Percentiles rank a stretch among this genome's conserved stretches.
Evolutionary conservation across 2,329 filamentous ascomycete genomes (phyloP).

Genomic region (Akanthomyces dipterigenus): DNA sequence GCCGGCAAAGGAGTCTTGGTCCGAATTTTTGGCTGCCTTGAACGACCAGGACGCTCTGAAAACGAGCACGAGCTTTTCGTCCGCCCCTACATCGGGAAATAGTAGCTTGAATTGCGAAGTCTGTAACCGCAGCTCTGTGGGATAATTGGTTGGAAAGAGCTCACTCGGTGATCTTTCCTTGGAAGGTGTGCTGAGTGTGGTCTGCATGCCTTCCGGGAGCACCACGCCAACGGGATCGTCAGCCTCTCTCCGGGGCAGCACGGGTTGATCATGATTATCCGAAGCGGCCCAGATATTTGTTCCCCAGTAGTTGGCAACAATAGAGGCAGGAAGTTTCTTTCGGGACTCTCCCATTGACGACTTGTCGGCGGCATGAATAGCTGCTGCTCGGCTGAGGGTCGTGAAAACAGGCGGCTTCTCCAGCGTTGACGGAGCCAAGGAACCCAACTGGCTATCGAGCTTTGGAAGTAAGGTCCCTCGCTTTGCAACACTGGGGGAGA

Average conservation of each 20-base stretch:
- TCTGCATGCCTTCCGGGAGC: conserved; percentile 25
- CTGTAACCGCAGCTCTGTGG: conserved; percentile 72
- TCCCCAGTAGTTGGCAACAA: conserved; percentile 92
- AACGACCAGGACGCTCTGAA: conserved; percentile 83
- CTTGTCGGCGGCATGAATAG: conserved; percentile 72
- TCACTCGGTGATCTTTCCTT: conserved; percentile 35
- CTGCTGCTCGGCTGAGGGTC: conserved; percentile 77
- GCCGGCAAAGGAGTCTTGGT: conserved; percentile 44
- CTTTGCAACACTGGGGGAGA: conserved; percentile 23
- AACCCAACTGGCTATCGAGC: conserved; percentile 47
- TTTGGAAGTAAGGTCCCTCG: conserved; percentile 27
- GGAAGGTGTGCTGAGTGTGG: conserved; percentile 23
- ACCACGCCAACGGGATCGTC: conserved; percentile 37
- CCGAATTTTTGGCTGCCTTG: conserved; percentile 36
- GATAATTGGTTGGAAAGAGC: conserved; percentile 69
- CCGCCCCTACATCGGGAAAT: conserved; percentile 70
- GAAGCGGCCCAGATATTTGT: conserved; percentile 64
- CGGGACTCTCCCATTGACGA: conserved; percentile 58
- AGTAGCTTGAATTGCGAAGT: conserved; percentile 89
- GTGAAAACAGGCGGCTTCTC: conserved; percentile 79
- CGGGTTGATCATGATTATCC: conserved; percentile 23
- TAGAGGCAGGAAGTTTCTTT: conserved; percentile 72
- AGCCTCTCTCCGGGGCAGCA: conserved; percentile 27
- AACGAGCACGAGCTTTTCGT: conserved; percentile 82
- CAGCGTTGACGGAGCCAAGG: conserved; percentile 73